Conservation (phyloP, 2,329 filamentous ascomycete species). For the Diaporthe batatas region DNA sequence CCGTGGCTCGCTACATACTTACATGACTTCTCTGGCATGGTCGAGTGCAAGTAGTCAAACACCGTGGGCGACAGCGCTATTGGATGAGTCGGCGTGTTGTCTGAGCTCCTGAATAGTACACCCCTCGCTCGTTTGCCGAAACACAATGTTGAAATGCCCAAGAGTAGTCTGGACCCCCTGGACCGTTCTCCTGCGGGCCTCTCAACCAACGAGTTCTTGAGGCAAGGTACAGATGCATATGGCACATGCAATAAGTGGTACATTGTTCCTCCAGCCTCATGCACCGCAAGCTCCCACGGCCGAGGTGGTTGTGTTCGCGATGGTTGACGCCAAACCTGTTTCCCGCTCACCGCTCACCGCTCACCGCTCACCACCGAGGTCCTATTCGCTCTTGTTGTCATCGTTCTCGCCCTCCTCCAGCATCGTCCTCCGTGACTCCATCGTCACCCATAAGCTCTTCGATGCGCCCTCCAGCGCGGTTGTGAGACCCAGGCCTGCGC, state of each 20-base stretch:
- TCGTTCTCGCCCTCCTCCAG: slow-evolving; percentile 68
- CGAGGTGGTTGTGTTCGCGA: not conserved
- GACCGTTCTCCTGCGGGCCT: too few species aligned
- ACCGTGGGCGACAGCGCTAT: too few species aligned
- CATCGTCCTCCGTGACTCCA: slow-evolving; percentile 85
- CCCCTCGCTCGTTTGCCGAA: not conserved
- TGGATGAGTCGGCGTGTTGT: too few species aligned
- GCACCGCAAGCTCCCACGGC: not conserved
- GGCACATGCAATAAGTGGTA: not conserved
- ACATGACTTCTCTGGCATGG: not conserved
- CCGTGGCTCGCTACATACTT: too few species aligned
- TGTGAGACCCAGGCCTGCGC: slow-evolving; percentile 82
- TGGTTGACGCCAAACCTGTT: not conserved
- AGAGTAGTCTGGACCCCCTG: not conserved
- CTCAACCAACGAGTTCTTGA: not conserved
- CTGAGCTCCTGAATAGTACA: too few species aligned
- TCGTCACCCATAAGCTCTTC: slow-evolving; percentile 86
- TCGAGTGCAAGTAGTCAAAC: too few species aligned
- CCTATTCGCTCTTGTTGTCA: slow-evolving; percentile 47
- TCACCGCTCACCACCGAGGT: too few species aligned
- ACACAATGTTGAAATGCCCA: not conserved
- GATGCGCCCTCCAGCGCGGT: slow-evolving; percentile 82
- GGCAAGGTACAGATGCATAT: not conserved
- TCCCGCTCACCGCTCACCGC: not conserved
- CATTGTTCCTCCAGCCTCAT: not conserved